Conservation (phyloP, 495 filamentous ascomycete genomes). For the Podospora sp. region DNA sequence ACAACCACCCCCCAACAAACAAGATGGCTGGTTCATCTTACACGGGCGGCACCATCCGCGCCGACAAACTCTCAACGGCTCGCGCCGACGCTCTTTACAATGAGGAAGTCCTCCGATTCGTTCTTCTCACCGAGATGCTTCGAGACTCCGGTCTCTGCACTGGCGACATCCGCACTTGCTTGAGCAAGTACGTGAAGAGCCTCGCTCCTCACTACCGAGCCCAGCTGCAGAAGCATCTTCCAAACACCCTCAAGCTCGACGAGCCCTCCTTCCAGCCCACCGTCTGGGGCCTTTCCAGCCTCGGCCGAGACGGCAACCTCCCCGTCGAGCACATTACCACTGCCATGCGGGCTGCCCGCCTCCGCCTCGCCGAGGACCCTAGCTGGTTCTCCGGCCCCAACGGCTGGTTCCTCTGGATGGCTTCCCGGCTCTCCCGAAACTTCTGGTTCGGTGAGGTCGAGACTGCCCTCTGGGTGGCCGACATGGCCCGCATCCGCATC, state of each 20-base stretch:
- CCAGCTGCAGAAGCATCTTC: not conserved
- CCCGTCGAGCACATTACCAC: not conserved
- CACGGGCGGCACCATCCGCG: not conserved
- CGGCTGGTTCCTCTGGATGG: conserved; percentile 6
- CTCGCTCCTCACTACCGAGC: not conserved
- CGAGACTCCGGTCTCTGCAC: not conserved
- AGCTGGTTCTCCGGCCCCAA: not conserved
- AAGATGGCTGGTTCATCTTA: not conserved
- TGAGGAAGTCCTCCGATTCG: not conserved
- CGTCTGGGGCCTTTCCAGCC: not conserved
- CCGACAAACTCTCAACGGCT: not conserved
- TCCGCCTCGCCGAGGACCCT: not conserved
- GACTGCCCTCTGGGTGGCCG: conserved; percentile 2
- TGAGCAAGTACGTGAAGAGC: not conserved
- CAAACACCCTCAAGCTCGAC: not conserved
- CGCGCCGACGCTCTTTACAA: not conserved
- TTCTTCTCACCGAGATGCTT: not conserved
- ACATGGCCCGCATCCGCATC: not conserved
- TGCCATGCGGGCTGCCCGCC: not conserved
- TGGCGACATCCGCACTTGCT: not conserved
- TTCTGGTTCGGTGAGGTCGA: conserved; percentile 10
- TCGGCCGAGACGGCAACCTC: not conserved
- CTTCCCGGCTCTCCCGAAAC: not conserved
- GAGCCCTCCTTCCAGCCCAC: not conserved
- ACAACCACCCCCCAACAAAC: not conserved